phyloP scores from a whole-genome alignment of 1,139 yeast genomes.

The Komagataea norvegica region DNA sequence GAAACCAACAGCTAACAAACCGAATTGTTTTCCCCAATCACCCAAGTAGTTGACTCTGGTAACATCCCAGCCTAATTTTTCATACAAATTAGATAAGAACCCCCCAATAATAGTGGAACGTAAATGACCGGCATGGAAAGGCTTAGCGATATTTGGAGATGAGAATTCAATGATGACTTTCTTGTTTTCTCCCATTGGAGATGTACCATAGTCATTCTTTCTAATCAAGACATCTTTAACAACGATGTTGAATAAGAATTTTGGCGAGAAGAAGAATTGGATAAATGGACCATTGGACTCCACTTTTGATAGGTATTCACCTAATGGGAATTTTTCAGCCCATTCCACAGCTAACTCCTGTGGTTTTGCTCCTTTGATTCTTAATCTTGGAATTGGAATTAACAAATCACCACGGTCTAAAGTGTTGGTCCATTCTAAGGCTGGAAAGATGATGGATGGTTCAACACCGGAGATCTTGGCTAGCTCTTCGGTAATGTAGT shows the following conservation, averaged over 20 bases:
- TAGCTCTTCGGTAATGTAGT: constrained; percentile 79
- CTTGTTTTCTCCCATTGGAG: constrained; percentile 72
- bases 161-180: constrained; percentile 83
- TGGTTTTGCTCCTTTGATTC: constrained; percentile 83
- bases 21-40: constrained; percentile 99
- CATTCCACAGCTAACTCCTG: constrained; percentile 81
- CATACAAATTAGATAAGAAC: constrained; percentile 86
- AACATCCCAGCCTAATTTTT: constrained; percentile 87
- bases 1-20: constrained; percentile 90
- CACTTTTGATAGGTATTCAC: constrained; percentile 63
- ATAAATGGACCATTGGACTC: constrained; percentile 86
- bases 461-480: constrained; percentile 70
- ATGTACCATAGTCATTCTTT: constrained; percentile 60
- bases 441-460: constrained; percentile 64
- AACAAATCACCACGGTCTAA: constrained; percentile 90
- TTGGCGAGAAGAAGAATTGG: constrained; percentile 78
- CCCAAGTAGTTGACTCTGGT: constrained; percentile 90
- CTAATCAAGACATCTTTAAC: constrained; percentile 66
- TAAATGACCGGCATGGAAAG: constrained; percentile 99
- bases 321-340: constrained; percentile 65
- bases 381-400: constrained; percentile 88
- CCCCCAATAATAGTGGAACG: constrained; percentile 98
- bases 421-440: constrained; percentile 83
- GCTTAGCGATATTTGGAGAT: constrained; percentile 97
- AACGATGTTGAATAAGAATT: constrained; percentile 61